Evolutionary conservation across 306 rosid species (phyloP).

Genomic region (Quillaja saponaria): DNA sequence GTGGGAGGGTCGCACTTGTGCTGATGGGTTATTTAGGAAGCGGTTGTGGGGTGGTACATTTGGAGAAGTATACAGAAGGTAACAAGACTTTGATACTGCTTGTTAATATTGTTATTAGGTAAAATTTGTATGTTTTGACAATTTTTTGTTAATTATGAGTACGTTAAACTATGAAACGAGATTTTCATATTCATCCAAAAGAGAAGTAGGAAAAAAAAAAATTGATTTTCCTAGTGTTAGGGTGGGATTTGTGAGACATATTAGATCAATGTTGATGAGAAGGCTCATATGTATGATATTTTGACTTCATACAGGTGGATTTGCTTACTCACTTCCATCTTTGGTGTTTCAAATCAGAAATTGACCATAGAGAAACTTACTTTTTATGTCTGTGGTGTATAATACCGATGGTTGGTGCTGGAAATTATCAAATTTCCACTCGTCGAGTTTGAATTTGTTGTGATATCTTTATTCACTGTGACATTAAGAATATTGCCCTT

Average conservation of each 20-base stretch:
- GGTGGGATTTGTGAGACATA: constrained; percentile 4
- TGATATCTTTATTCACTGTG: background rate
- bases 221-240: no score
- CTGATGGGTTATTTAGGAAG: constrained; percentile 77
- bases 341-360: constrained; percentile 1
- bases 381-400: constrained; percentile 28
- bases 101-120: constrained; percentile 3
- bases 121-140: background rate
- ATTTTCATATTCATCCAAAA: background rate
- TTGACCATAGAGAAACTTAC: constrained; percentile 22
- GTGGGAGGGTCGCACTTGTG: constrained; percentile 81
- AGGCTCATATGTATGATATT: constrained; percentile 2
- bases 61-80: constrained; percentile 82
- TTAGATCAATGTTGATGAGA: no score
- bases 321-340: constrained; percentile 21
- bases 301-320: constrained; percentile 20
- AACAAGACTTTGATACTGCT: constrained; percentile 11
- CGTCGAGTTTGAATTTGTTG: background rate
- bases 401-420: constrained; percentile 23
- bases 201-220: no score
- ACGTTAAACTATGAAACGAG: constrained; percentile 1
- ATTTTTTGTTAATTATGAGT: constrained; percentile 20
- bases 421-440: constrained; percentile 20
- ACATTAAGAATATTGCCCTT: no score
- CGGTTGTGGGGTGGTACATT: constrained; percentile 84